Conservation (phyloP, 805 yeast genomes). For the Nakazawaea ishiwadae region DNA sequence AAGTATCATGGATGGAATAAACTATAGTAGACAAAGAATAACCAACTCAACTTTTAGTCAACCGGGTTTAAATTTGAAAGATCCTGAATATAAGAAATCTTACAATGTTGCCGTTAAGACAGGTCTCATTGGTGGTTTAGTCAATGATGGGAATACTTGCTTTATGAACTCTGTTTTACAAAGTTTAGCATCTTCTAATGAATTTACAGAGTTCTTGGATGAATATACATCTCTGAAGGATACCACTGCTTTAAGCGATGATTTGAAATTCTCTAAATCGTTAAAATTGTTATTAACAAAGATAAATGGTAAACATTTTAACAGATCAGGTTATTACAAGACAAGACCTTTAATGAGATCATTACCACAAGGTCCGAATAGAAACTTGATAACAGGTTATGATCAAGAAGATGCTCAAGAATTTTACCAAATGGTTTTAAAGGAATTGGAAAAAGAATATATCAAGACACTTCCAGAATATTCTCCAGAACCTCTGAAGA, state of each 20-base stretch:
- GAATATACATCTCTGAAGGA: constrained; percentile 24
- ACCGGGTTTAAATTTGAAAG: constrained; percentile 13
- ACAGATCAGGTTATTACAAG: constrained; percentile 53
- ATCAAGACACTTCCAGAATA: constrained; percentile 25
- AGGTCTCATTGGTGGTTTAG: constrained; percentile 84
- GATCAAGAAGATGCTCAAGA: constrained; percentile 98
- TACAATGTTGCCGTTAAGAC: constrained; percentile 38
- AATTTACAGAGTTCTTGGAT: constrained; percentile 52
- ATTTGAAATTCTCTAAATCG: constrained; percentile 44
- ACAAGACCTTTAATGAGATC: constrained; percentile 56
- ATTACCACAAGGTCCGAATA: constrained; percentile 71
- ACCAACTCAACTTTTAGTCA: constrained; percentile 15
- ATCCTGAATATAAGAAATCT: constrained; percentile 17
- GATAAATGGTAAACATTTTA: constrained; percentile 52
- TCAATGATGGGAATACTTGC: constrained; percentile 91
- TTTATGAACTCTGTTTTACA: constrained; percentile 92
- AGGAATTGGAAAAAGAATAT: constrained; percentile 58
- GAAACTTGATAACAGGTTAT: constrained; percentile 73
- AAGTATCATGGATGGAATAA: constrained; percentile 17
- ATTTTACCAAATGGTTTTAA: constrained; percentile 77
- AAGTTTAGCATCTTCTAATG: constrained; percentile 68
- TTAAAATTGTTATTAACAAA: constrained; percentile 47
- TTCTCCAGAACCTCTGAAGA: constrained; percentile 18
- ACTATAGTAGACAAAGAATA: constrained; percentile 19
- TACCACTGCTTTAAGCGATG: constrained; percentile 15